phyloP scores from a whole-genome alignment of 2,329 filamentous ascomycete species.

The Botryosphaeria dothidea region DNA sequence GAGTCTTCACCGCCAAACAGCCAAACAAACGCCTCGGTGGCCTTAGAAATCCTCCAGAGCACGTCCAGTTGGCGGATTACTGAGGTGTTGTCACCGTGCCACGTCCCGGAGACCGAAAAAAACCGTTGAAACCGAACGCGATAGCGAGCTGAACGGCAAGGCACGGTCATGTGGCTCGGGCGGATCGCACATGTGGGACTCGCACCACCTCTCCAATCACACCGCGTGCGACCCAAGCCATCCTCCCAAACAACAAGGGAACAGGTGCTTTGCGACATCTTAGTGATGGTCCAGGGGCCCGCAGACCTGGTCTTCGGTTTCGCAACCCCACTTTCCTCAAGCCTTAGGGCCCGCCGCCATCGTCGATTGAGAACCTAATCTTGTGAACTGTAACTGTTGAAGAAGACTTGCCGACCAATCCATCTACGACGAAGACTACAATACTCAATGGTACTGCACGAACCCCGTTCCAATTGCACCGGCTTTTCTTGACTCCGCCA shows the following conservation, averaged over 20 bases:
- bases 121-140: slow-evolving; percentile 7
- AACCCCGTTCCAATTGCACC: too few species aligned
- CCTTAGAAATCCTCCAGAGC: background rate
- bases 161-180: slow-evolving; percentile 2
- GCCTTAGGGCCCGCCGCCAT: background rate
- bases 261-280: background rate
- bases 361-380: background rate
- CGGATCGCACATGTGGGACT: slow-evolving; percentile 10
- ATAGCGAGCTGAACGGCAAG: slow-evolving; percentile 2
- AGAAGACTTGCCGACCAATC: too few species aligned
- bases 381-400: too few species aligned
- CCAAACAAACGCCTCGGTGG: background rate
- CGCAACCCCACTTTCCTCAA: slow-evolving; percentile 4
- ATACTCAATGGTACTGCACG: too few species aligned
- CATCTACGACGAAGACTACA: too few species aligned
- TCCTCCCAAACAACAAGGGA: background rate
- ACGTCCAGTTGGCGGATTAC: background rate
- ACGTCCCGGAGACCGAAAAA: background rate
- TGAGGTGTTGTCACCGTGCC: background rate
- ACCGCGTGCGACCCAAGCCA: background rate
- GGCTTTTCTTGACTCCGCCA: too few species aligned
- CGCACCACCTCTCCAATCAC: background rate
- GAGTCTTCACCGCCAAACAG: background rate
- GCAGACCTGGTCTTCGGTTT: background rate
- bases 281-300: background rate